Evolutionary conservation across 371 early-diverging fungal species (phyloP).

Genomic region (Mucor sp.): DNA sequence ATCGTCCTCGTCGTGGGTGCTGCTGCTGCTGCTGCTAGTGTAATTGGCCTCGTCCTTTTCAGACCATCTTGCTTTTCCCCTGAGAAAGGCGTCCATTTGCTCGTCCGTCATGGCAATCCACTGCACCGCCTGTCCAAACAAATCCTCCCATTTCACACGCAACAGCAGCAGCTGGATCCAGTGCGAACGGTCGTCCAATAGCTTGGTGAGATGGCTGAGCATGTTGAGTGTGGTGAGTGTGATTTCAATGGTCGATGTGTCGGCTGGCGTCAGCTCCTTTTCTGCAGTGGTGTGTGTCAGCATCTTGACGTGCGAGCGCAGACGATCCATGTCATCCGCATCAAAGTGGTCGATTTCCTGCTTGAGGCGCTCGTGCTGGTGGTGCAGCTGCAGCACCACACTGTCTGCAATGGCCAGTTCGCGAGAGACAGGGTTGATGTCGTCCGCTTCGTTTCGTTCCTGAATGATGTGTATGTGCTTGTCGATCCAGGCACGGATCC

Average conservation of each 20-base stretch:
- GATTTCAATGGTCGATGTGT: slow-evolving; percentile 56
- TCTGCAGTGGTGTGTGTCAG: slow-evolving; percentile 23
- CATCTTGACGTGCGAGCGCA: slow-evolving; percentile 52
- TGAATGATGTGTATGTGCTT: slow-evolving; percentile 39
- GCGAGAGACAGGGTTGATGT: slow-evolving; percentile 37
- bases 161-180: slow-evolving; percentile 33
- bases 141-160: slow-evolving; percentile 52
- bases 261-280: slow-evolving; percentile 52
- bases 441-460: slow-evolving; percentile 25
- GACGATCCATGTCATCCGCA: slow-evolving; percentile 38
- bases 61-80: slow-evolving; percentile 37
- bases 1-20: slow-evolving; percentile 12
- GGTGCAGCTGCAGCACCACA: not conserved
- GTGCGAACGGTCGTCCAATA: slow-evolving; percentile 32
- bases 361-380: slow-evolving; percentile 16
- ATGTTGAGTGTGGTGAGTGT: slow-evolving; percentile 47
- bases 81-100: slow-evolving; percentile 37
- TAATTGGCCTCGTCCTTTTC: slow-evolving; percentile 24
- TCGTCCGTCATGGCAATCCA: slow-evolving; percentile 41
- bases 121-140: slow-evolving; percentile 43
- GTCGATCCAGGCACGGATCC: slow-evolving; percentile 49
- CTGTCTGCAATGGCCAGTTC: slow-evolving; percentile 30
- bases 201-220: slow-evolving; percentile 38
- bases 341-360: slow-evolving; percentile 22
- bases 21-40: not conserved